A percentile compares a stretch with the other conserved stretches of the same genome.
These are phyloP conservation scores for Aspergillus viridinutans DNA, from an alignment of 2,329 filamentous ascomycete species.

Conservation along the genomic window DNA sequence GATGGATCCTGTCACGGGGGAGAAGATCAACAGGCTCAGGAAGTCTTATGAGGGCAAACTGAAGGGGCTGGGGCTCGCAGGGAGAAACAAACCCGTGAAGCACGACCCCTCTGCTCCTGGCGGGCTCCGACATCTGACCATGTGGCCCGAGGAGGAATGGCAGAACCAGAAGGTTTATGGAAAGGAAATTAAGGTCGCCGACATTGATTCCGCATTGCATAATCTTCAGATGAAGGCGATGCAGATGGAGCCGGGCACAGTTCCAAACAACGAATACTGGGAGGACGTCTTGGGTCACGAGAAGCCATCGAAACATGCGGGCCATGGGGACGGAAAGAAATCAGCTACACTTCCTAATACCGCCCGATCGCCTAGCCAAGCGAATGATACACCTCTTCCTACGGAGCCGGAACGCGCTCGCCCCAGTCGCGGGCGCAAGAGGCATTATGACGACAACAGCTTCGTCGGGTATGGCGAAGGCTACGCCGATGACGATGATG, in stretches of 20 bases:
- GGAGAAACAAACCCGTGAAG: slow-evolving; percentile 47
- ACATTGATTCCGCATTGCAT: slow-evolving; percentile 40
- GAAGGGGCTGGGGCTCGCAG: slow-evolving; percentile 44
- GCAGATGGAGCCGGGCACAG: slow-evolving; percentile 44
- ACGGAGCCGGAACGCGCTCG: slow-evolving; percentile 35
- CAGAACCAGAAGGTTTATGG: slow-evolving; percentile 46
- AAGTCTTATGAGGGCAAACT: slow-evolving; percentile 52
- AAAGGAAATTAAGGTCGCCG: slow-evolving; percentile 43
- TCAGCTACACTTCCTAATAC: slow-evolving; percentile 18
- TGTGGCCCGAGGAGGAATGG: slow-evolving; percentile 50
- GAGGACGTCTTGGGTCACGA: slow-evolving; percentile 48
- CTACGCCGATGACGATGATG: slow-evolving; percentile 47
- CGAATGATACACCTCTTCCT: slow-evolving; percentile 23
- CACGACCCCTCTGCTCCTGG: slow-evolving; percentile 38
- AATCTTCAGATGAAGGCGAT: slow-evolving; percentile 42
- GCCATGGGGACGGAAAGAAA: slow-evolving; percentile 28
- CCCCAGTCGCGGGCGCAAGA: slow-evolving; percentile 46
- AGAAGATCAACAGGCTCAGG: slow-evolving; percentile 61
- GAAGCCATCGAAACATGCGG: slow-evolving; percentile 36
- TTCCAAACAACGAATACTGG: slow-evolving; percentile 47
- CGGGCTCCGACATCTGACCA: slow-evolving; percentile 39
- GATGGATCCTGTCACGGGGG: slow-evolving; percentile 57
- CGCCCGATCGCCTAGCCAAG: slow-evolving; percentile 22
- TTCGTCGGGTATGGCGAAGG: slow-evolving; percentile 51
- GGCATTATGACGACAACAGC: slow-evolving; percentile 49